phyloP scores from a whole-genome alignment of 2,329 filamentous ascomycete genomes.

The Paecilomyces variotii region DNA sequence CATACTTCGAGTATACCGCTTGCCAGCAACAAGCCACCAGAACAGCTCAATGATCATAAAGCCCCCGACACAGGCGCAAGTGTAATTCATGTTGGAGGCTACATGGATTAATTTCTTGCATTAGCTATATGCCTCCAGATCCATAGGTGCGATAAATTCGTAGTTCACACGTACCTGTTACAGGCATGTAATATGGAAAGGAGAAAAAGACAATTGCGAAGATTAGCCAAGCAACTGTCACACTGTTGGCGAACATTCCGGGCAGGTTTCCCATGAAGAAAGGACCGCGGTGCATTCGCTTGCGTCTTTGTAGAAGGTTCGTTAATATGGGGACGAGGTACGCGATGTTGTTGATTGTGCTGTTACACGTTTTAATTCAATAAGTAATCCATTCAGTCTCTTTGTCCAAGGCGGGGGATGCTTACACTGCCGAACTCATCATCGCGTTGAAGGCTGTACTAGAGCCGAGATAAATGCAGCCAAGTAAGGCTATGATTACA shows the following conservation, averaged over 20 bases:
- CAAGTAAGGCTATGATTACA: constrained; percentile 47
- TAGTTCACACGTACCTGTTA: not conserved
- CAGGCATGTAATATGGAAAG: constrained; percentile 34
- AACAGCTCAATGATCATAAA: not conserved
- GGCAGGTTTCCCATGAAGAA: constrained; percentile 36
- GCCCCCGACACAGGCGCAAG: not conserved
- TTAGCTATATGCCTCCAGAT: not conserved
- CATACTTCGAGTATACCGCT: not conserved
- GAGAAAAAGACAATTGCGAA: constrained; percentile 46
- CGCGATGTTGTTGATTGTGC: constrained; percentile 40
- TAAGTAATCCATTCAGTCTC: too few relatives aligned
- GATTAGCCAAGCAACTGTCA: constrained; percentile 40
- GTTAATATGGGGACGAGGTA: constrained; percentile 41
- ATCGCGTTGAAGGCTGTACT: constrained; percentile 58
- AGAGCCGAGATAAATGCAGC: constrained; percentile 58
- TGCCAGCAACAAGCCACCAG: not conserved
- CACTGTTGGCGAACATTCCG: constrained; percentile 37
- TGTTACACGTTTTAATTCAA: constrained; percentile 7
- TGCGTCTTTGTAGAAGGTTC: constrained; percentile 38
- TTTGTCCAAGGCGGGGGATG: not conserved
- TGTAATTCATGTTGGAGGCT: not conserved
- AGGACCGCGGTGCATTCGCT: constrained; percentile 36
- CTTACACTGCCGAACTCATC: constrained; percentile 18
- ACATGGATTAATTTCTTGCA: too few relatives aligned
- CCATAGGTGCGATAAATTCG: too few relatives aligned